Conservation (phyloP, 2,329 filamentous ascomycete genomes). For the Penicillium concentricum region DNA sequence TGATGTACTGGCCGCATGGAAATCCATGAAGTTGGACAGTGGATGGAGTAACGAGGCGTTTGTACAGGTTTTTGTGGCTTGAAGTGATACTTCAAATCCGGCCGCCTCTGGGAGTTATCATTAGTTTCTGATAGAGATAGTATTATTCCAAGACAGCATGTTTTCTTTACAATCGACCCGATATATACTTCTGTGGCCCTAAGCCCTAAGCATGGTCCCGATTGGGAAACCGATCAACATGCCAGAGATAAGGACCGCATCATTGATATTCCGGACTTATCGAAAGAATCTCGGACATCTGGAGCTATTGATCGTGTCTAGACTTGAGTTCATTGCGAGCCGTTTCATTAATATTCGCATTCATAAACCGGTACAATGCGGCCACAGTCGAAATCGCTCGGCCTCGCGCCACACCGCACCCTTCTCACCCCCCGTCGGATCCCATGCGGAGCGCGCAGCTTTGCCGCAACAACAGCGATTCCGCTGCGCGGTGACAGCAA, state of each 20-base stretch:
- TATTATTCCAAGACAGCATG: background rate
- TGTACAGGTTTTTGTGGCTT: conserved; percentile 60
- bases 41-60: conserved; percentile 80
- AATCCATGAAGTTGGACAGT: conserved; percentile 64
- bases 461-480: conserved; percentile 24
- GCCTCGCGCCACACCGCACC: conserved; percentile 23
- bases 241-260: conserved; percentile 12
- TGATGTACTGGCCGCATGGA: conserved; percentile 76
- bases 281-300: conserved; percentile 15
- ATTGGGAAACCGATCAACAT: background rate
- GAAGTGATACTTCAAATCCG: background rate
- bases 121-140: background rate
- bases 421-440: conserved; percentile 10
- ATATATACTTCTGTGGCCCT: background rate
- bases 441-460: conserved; percentile 24
- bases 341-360: background rate
- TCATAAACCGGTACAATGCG: conserved; percentile 26
- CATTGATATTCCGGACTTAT: conserved; percentile 25
- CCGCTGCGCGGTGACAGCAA: conserved; percentile 9
- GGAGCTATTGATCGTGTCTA: conserved; percentile 9
- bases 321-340: conserved; percentile 9
- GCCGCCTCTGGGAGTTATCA: background rate
- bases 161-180: background rate
- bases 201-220: background rate
- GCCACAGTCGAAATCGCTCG: conserved; percentile 22